Base-by-base conservation (phyloP, 2,329 filamentous ascomycete genomes). In the Aspergillus flavus region DNA sequence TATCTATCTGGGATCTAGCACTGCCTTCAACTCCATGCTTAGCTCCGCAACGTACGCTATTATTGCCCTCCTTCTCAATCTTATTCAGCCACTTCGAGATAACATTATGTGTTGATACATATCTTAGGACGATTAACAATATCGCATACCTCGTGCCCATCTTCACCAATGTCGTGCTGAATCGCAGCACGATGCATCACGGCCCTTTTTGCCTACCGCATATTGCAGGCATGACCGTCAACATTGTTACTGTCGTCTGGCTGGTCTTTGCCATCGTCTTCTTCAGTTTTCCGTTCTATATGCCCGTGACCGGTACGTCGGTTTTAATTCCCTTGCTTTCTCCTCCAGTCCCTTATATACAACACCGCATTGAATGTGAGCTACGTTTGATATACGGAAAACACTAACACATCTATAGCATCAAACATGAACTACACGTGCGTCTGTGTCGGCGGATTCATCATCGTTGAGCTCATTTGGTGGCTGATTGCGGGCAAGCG, bases 1-100 rank as follows among this genome's bases (percentile, higher is more conserved):
- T 41, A 87, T 92, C 43, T 91, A 91, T 62, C 82, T 91, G 1
- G 89, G 86, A n/a, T 87, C 82, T 41, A 84, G 81, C 2, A 89
- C 87, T 0, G 89, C 90, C 0, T 92, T 92, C 75, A 85, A 86
- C 54, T 88, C 89, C 0, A 75, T 76, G 75, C 71, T 76, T 62
- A 59, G 66, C 53, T 69, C 67, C 0, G 64, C 70, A 11, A 69
- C 71, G 69, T 69, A 64, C 16, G 61, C 48, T 52, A n/a, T 32
- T n/a, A 23, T 32, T 0, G 41, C 28, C 19, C 54, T 11, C n/a
- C 11, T 54, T 39, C 4, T n/a, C 23, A 14, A 12, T 23, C 36
- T 52, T 19, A 2, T 28, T 34, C 28, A 1, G 28, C 16, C 48
- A 5, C 26, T 32, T 30, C 7, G 28, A 52, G 10, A 32, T 10